Evolutionary conservation across 768 basidiomycete genomes (phyloP).

Genomic region (Leccinellum albellum): DNA sequence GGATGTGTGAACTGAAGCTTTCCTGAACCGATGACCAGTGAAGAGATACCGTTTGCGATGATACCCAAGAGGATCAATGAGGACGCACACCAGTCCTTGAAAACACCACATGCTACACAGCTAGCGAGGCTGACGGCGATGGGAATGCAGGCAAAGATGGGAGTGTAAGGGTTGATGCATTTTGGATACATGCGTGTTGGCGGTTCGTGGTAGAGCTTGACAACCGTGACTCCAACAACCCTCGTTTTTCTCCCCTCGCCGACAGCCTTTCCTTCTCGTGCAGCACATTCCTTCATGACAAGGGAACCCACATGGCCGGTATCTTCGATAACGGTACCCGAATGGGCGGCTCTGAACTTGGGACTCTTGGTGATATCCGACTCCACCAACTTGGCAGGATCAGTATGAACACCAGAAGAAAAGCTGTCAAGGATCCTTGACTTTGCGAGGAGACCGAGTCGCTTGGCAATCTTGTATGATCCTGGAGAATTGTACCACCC

Average conservation of each 20-base stretch:
- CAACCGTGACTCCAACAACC: constrained; percentile 26
- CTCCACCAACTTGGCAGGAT: constrained; percentile 28
- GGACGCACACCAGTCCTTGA: constrained; percentile 32
- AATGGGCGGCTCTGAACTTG: too few species aligned
- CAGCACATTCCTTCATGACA: constrained; percentile 23
- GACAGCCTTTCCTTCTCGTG: constrained; percentile 8
- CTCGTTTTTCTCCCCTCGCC: constrained; percentile 19
- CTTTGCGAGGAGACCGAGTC: constrained; percentile 30
- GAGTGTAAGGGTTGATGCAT: constrained; percentile 17
- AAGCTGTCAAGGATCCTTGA: constrained; percentile 32
- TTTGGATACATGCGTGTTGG: constrained; percentile 9
- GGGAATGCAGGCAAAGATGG: constrained; percentile 26
- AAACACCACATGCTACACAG: constrained; percentile 26
- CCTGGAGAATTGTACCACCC: constrained; percentile 39
- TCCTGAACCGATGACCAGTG: constrained; percentile 33
- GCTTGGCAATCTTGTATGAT: constrained; percentile 32
- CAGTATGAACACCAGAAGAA: constrained; percentile 30
- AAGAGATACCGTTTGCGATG: constrained; percentile 29
- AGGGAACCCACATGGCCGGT: constrained; percentile 31
- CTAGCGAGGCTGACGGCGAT: constrained; percentile 29
- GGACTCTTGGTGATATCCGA: constrained; percentile 26
- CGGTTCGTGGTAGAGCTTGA: constrained; percentile 22
- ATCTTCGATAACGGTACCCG: constrained; percentile 30
- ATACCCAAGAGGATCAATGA: constrained; percentile 34
- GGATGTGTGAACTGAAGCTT: constrained; percentile 25